These are phyloP conservation scores for Moricandia arvensis DNA, from an alignment of 345 rosid species.

Conservation along the genomic window DNA sequence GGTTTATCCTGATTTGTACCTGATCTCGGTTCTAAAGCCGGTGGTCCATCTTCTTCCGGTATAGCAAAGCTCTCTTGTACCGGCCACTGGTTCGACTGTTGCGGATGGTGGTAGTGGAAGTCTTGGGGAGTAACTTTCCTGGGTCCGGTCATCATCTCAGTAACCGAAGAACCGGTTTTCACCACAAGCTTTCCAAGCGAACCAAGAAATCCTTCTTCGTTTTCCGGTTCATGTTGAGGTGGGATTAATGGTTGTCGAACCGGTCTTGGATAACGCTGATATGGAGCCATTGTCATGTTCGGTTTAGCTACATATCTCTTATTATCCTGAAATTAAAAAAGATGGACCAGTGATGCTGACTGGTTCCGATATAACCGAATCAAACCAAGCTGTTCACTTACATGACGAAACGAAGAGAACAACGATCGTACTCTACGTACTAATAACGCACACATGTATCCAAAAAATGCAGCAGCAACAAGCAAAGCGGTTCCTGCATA, in stretches of 20 bases:
- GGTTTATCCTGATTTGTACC: constrained; percentile 49
- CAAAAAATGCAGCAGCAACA: constrained; percentile 71
- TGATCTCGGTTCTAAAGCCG: constrained; percentile 54
- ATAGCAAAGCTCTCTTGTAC: constrained; percentile 78
- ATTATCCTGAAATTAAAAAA: constrained; percentile 40
- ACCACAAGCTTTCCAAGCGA: constrained; percentile 68
- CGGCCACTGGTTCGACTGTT: constrained; percentile 54
- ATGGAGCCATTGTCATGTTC: constrained; percentile 43
- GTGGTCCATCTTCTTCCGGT: constrained; percentile 79
- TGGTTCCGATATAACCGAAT: too few relatives aligned
- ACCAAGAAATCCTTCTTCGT: constrained; percentile 70
- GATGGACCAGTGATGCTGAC: background rate
- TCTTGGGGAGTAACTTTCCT: constrained; percentile 47
- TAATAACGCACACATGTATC: constrained; percentile 85
- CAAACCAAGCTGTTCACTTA: constrained; percentile 36
- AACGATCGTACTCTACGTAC: constrained; percentile 59
- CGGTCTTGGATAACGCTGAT: constrained; percentile 63
- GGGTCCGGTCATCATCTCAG: constrained; percentile 48
- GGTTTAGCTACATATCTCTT: constrained; percentile 46
- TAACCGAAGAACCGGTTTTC: constrained; percentile 67
- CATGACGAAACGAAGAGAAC: constrained; percentile 58
- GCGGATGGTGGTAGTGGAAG: constrained; percentile 39
- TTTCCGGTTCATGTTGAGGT: constrained; percentile 59
- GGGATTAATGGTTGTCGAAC: constrained; percentile 75
- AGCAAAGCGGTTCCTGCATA: constrained; percentile 74